Evolutionary conservation across 352 stramenopile species (phyloP), one percentile per base, ranked within the genome.

Genomic region (Phytophthora meadii): DNA sequence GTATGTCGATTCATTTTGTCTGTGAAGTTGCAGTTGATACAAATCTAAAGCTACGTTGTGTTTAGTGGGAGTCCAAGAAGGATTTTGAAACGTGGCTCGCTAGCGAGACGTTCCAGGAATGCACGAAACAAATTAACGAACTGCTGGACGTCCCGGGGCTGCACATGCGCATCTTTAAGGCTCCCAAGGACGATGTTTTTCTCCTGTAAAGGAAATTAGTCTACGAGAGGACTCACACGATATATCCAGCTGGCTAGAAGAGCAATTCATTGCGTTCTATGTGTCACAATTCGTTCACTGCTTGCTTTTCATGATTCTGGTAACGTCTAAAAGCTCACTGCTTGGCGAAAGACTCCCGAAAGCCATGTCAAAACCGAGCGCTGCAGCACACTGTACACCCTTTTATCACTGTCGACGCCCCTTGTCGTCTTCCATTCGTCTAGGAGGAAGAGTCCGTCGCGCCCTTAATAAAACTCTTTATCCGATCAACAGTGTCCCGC

Each of bases 401-500:
- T 53, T 56, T 45, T 36, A 15, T 64, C 40, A 44, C 30, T 36
- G 28, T 36, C 30, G 30, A 36, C 30, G 30, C 54, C 51, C 60
- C 28, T 34, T 40, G 10, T 50, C 36, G 34, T 12, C 22, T 61
- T 52, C 10, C 36, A n/a, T 32, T 30, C 22, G 46, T 67, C 59
- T 76, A 77, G 24, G 61, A 68, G 54, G 68, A 72, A 10, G 55
- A 52, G 8, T 83, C 54, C 67, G 81, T 92, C 76, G 36, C 52
- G 28, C 77, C 60, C 75, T 94, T 90, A 70, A 96, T 83, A 76
- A 94, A 96, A 70, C 77, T 81, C 76, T 94, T 96, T 92, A 96
- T 95, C 68, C 88, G 81, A 55, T 95, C 80, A 30, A 96, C 87
- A 9, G 88, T 96, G 54, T 92, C 73, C 34, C 81, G 81, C 66